Evolutionary conservation across 768 basidiomycete species (phyloP).

Genomic region (Mycena vitilis): DNA sequence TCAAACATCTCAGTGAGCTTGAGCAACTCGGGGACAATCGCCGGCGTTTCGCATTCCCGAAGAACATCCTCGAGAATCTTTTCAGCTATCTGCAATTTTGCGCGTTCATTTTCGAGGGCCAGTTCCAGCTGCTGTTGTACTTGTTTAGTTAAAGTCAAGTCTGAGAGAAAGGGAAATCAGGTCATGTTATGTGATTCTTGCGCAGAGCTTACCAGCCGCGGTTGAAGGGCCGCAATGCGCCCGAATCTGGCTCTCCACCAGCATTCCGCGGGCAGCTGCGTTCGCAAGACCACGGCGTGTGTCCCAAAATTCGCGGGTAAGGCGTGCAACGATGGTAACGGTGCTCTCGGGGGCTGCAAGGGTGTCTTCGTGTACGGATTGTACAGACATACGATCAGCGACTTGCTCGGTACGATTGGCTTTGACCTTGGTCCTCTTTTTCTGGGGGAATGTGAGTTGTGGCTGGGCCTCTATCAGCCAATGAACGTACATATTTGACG

Average conservation of each 20-base stretch:
- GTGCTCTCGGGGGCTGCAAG: neutral
- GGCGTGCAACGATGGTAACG: constrained; percentile 12
- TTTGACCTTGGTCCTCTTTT: neutral
- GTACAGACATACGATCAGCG: neutral
- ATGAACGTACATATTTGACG: neutral
- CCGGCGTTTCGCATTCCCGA: constrained; percentile 31
- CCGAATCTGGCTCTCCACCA: constrained; percentile 8
- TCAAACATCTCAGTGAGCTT: constrained; percentile 13
- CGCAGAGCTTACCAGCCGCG: neutral
- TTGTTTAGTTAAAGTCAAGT: neutral
- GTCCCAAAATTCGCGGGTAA: constrained; percentile 23
- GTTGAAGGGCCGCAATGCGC: neutral
- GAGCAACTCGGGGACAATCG: constrained; percentile 27
- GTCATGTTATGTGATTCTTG: neutral
- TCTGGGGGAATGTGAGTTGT: neutral
- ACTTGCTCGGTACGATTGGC: neutral
- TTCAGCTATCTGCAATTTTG: constrained; percentile 13
- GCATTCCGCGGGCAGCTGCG: constrained; percentile 16
- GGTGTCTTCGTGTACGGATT: neutral
- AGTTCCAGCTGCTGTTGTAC: neutral
- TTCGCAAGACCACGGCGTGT: constrained; percentile 15
- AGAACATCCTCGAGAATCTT: constrained; percentile 26
- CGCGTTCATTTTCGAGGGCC: constrained; percentile 9
- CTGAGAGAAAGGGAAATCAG: neutral
- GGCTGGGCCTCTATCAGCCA: neutral